Evolutionary conservation across 805 yeast genomes (phyloP), one percentile per base, ranked within the genome.

Genomic region (Candida gorgasii): DNA sequence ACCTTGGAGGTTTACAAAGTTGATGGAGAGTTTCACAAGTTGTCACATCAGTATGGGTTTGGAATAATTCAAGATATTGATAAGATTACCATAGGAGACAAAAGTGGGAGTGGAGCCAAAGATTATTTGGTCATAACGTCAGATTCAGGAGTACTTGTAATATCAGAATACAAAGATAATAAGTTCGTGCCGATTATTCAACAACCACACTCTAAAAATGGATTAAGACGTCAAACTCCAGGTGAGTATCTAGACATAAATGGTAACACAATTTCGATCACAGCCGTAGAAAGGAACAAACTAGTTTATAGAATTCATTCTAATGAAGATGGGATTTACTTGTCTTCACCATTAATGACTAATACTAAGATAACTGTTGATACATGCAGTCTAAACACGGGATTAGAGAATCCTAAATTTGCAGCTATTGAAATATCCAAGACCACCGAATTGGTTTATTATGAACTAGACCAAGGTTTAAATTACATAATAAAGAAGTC

Each of bases 401-500:
- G 84, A 0, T 84, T 73, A 58, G 93, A 85, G 14, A 89, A 89
- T 54, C 98, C 98, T 0, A 57, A 80, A 8, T 92, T 90, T 74
- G 95, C 89, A 0, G 75, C 90, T 0, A 62, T 93, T 6, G 98
- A 92, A 55, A 63, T 77, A 6, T 84, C 79, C 40, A 30, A 47
- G 4, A 45, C 43, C 5, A 46, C 48, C 1, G 50, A 55, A 20
- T 65, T 92, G 40, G 75, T 79, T 3, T 85, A 78, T 57, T 92
- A 92, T 63, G 92, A 88, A 54, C 64, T 90, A 18, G 97, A 93
- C 59, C 73, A 87, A 30, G 97, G 97, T 1, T 66, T 92, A 36
- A 90, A 90, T 55, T 86, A 84, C 57, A 76, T 90, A 1, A 71
- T 85, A 1, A 76, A 74, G 43, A 72, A 72, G 20, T 26, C 57